A percentile compares a stretch with the other conserved stretches of the same genome.
These are phyloP conservation scores for Puccinia hordei DNA, from an alignment of 1,284 basidiomycete genomes.

Conservation along the genomic window DNA sequence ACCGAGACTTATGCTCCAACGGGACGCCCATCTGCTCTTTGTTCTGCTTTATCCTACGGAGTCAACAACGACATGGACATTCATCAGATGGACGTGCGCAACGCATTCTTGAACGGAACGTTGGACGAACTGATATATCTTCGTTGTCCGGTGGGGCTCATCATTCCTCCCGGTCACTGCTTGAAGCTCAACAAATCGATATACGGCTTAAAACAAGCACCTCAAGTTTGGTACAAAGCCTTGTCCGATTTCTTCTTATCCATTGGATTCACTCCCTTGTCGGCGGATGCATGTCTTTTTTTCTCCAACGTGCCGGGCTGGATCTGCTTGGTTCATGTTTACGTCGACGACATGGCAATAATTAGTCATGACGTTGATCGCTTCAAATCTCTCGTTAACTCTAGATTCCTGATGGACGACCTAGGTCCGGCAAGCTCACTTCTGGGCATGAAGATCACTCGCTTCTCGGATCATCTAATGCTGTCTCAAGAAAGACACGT, in stretches of 20 bases:
- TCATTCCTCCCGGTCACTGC: background rate
- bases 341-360: background rate
- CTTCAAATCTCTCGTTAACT: background rate
- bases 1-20: conserved; percentile 10
- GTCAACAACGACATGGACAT: background rate
- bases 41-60: background rate
- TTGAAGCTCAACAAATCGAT: background rate
- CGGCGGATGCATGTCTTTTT: conserved; percentile 8
- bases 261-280: background rate
- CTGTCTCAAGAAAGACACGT: background rate
- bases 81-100: background rate
- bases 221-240: background rate
- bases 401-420: conserved; percentile 10
- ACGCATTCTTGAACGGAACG: background rate
- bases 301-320: background rate
- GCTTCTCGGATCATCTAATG: background rate
- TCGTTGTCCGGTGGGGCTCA: background rate
- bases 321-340: conserved; percentile 1
- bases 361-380: background rate
- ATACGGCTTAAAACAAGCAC: conserved; percentile 29
- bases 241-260: background rate
- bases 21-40: background rate
- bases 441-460: conserved; percentile 1
- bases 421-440: background rate
- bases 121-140: conserved; percentile 1